Conservation (phyloP, 2,329 filamentous ascomycete species). For the Akanthomyces lecanii region DNA sequence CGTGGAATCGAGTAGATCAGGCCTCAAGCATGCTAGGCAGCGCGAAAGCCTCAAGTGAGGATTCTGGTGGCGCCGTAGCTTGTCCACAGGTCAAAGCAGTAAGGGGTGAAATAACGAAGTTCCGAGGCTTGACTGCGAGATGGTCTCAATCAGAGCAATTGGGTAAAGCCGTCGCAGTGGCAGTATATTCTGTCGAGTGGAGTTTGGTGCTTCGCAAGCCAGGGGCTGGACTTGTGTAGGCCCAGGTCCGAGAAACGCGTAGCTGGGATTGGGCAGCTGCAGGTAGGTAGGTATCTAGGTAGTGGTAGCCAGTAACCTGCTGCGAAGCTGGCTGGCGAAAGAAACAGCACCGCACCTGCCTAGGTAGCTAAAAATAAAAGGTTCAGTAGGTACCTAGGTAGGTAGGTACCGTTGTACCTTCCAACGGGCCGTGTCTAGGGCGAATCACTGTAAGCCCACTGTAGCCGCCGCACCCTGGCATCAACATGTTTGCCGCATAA, state of each 20-base stretch:
- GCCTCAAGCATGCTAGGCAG: conserved; percentile 5
- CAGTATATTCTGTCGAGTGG: conserved; percentile 7
- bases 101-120: background rate
- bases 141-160: conserved; percentile 7
- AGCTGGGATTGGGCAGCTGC: conserved; percentile 1
- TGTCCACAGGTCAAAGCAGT: background rate
- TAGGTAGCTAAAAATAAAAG: no score
- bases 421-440: background rate
- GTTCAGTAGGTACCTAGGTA: no score
- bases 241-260: background rate
- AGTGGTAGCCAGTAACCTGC: background rate
- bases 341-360: background rate
- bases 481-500: no score
- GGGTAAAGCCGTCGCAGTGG: background rate
- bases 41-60: background rate
- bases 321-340: background rate
- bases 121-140: background rate
- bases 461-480: background rate
- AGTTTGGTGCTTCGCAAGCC: conserved; percentile 14
- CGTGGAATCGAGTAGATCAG: background rate
- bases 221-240: conserved; percentile 2
- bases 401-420: background rate
- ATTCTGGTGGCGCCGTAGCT: background rate
- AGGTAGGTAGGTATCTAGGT: background rate
- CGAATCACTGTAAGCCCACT: background rate